phyloP scores from a whole-genome alignment of 805 yeast species.

The Clavispora asparagi region DNA sequence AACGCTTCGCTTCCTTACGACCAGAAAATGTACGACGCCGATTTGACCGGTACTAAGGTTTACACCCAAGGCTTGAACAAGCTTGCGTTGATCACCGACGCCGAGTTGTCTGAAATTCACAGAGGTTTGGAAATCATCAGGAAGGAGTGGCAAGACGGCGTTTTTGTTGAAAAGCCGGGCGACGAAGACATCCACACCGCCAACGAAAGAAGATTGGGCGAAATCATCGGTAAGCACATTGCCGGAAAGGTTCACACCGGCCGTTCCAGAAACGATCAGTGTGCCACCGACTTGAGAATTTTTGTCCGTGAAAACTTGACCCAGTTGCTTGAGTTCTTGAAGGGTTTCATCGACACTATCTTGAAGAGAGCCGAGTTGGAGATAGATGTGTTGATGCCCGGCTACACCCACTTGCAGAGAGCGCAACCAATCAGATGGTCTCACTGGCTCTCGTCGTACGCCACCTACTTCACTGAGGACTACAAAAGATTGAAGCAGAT shows the following conservation, averaged over 20 bases:
- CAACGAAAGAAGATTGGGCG: constrained; percentile 96
- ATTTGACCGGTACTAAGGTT: constrained; percentile 88
- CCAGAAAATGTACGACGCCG: constrained; percentile 90
- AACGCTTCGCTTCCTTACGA: constrained; percentile 97
- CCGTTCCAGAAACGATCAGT: constrained; percentile 97
- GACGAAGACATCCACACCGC: constrained; percentile 99
- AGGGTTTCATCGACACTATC: constrained; percentile 61
- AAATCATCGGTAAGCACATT: constrained; percentile 85
- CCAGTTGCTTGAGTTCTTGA: constrained; percentile 52
- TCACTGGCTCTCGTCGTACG: constrained; percentile 93
- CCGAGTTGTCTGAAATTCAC: constrained; percentile 79
- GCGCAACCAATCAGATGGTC: constrained; percentile 99
- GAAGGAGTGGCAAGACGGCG: constrained; percentile 72
- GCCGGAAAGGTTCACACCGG: constrained; percentile 99
- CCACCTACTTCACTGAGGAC: constrained; percentile 91
- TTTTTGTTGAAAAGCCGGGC: constrained; percentile 72
- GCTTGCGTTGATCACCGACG: constrained; percentile 63
- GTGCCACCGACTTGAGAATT: constrained; percentile 97
- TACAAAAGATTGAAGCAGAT: constrained; percentile 79
- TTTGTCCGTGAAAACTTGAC: constrained; percentile 77
- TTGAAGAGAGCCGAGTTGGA: constrained; percentile 75
- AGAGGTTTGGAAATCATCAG: constrained; percentile 68
- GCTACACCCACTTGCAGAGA: constrained; percentile 96
- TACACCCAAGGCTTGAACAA: constrained; percentile 84
- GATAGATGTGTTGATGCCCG: constrained; percentile 94